Conservation (phyloP, 371 early-diverging fungal genomes). For the Blastocladiella emersonii region DNA sequence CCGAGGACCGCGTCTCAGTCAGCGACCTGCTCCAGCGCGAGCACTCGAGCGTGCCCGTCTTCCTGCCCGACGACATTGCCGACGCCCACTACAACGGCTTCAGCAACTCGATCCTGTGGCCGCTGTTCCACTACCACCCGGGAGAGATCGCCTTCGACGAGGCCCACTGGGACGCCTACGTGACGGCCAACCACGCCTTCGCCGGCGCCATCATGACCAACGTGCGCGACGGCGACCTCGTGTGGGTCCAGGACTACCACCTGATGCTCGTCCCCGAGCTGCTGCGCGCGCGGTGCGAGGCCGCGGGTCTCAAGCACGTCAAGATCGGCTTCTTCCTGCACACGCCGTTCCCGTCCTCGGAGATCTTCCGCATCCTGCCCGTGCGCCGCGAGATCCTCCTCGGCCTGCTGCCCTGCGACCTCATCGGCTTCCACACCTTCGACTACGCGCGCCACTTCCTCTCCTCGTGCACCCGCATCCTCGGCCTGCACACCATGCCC, state of each 20-base stretch:
- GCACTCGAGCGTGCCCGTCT: constrained; percentile 91
- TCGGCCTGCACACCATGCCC: constrained; percentile 79
- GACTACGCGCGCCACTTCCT: constrained; percentile 98
- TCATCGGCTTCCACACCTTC: constrained; percentile 86
- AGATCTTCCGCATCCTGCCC: constrained; percentile 52
- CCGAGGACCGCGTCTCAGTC: constrained; percentile 64
- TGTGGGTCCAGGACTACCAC: constrained; percentile 97
- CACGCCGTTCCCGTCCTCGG: constrained; percentile 94
- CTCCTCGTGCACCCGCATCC: constrained; percentile 86
- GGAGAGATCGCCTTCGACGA: constrained; percentile 91
- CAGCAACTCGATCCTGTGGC: constrained; percentile 98
- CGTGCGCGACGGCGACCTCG: constrained; percentile 81
- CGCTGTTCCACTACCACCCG: constrained; percentile 96
- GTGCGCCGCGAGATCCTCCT: constrained; percentile 82
- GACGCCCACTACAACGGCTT: constrained; percentile 98
- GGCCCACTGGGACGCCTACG: constrained; percentile 91
- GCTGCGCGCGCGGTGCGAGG: constrained; percentile 46
- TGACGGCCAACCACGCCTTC: constrained; percentile 79
- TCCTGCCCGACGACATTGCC: constrained; percentile 88
- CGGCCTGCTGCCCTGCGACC: constrained; percentile 77
- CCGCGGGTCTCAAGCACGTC: constrained; percentile 40
- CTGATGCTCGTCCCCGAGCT: constrained; percentile 90
- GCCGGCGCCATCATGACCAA: constrained; percentile 69
- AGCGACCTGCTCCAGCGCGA: constrained; percentile 54
- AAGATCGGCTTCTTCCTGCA: constrained; percentile 98